Conservation (phyloP, 768 basidiomycete species). For the Infundibulicybe gibba region DNA sequence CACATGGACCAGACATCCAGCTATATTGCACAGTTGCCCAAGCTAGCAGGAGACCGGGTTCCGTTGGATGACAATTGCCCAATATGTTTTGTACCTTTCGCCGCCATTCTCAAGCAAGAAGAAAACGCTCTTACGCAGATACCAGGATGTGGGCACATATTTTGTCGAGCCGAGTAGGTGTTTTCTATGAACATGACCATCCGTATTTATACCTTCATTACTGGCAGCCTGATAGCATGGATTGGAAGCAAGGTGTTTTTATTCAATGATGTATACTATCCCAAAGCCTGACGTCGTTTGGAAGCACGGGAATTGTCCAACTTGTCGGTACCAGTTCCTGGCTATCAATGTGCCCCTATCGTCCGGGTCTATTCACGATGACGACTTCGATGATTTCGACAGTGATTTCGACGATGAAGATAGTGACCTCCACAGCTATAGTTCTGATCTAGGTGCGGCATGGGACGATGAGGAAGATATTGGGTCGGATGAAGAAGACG, state of each 20-base stretch:
- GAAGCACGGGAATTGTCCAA: conserved; percentile 71
- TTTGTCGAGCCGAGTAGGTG: conserved; percentile 61
- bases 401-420: conserved; percentile 57
- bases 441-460: conserved; percentile 37
- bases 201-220: conserved; percentile 2
- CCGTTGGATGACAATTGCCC: conserved; percentile 56
- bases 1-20: too few relatives aligned
- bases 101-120: conserved; percentile 33
- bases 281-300: conserved; percentile 3
- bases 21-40: conserved; percentile 27
- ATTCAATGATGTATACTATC: neutral
- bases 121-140: conserved; percentile 54
- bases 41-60: conserved; percentile 32
- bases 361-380: conserved; percentile 42
- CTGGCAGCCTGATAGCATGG: conserved; percentile 59
- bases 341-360: conserved; percentile 37
- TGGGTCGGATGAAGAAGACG: conserved; percentile 14
- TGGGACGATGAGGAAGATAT: conserved; percentile 13
- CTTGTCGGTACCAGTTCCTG: conserved; percentile 59
- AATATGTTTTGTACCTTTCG: conserved; percentile 59
- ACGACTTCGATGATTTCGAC: conserved; percentile 64
- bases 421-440: conserved; percentile 32
- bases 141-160: conserved; percentile 57
- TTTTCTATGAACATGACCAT: neutral
- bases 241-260: conserved; percentile 48